A percentile compares a stretch with the other conserved stretches of the same genome.
Evolutionary conservation across 345 rosid species (phyloP).

Genomic region (Draba incana): DNA sequence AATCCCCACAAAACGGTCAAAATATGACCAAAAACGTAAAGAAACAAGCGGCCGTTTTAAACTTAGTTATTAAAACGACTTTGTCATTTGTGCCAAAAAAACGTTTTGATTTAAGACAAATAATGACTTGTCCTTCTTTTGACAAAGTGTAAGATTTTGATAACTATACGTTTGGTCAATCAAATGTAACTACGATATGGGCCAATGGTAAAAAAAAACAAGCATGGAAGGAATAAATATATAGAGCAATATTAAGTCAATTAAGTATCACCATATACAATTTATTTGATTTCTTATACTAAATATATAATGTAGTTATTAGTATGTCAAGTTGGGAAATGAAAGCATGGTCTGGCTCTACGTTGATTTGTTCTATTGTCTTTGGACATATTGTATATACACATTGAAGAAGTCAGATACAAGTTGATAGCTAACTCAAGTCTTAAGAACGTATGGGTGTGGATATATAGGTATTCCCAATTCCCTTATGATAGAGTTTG

Average conservation of each 20-base stretch:
- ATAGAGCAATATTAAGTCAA: conserved; percentile 17
- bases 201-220: conserved; percentile 16
- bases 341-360: conserved; percentile 23
- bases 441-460: conserved; percentile 17
- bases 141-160: conserved; percentile 29
- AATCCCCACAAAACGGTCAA: conserved; percentile 34
- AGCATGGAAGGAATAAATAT: neutral
- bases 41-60: conserved; percentile 35
- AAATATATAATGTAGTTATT: conserved; percentile 23
- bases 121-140: conserved; percentile 26
- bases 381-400: conserved; percentile 8
- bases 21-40: conserved; percentile 31
- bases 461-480: neutral
- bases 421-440: conserved; percentile 33
- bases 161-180: conserved; percentile 27
- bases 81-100: conserved; percentile 14
- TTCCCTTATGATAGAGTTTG: conserved; percentile 13
- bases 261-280: conserved; percentile 1
- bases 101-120: conserved; percentile 23
- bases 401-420: conserved; percentile 28
- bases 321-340: conserved; percentile 36
- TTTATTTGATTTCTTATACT: neutral
- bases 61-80: conserved; percentile 20
- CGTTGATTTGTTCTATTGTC: conserved; percentile 11
- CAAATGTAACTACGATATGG: conserved; percentile 6